Conservation (phyloP, 23 red algal genomes). For the Cyanidiococcus yangmingshanensis region DNA sequence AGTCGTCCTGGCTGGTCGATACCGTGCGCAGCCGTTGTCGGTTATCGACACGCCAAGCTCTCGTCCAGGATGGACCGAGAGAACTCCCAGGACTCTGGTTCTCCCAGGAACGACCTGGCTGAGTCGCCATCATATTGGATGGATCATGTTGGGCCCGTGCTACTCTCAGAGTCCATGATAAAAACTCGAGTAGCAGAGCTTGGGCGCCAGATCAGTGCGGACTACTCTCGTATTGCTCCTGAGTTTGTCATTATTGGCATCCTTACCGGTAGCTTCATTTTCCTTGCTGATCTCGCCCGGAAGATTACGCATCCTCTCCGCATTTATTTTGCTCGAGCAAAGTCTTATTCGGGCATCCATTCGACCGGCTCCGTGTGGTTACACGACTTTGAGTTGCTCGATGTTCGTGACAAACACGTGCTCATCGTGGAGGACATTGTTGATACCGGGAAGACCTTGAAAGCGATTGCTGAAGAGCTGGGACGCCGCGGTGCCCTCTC, state of each 20-base stretch:
- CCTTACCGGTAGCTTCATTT: slow-evolving; percentile 80
- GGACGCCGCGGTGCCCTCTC: slow-evolving; percentile 29
- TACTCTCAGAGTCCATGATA: slow-evolving; percentile 21
- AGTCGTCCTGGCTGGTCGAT: no score
- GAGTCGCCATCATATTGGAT: background rate
- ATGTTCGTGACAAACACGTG: slow-evolving; percentile 56
- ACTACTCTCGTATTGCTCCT: slow-evolving; percentile 7
- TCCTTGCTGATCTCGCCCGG: slow-evolving; percentile 69
- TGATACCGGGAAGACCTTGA: slow-evolving; percentile 78
- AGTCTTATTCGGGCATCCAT: slow-evolving; percentile 60
- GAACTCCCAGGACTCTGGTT: no score
- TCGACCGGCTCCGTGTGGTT: slow-evolving; percentile 53
- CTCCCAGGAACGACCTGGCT: no score
- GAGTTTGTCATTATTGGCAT: slow-evolving; percentile 49
- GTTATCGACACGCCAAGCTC: no score
- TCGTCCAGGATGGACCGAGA: no score
- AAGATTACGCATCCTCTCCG: slow-evolving; percentile 25
- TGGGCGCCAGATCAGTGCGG: slow-evolving; percentile 23
- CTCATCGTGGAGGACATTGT: slow-evolving; percentile 98
- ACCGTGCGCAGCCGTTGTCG: no score
- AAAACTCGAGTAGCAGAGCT: slow-evolving; percentile 16
- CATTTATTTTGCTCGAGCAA: slow-evolving; percentile 65
- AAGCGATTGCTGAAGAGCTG: slow-evolving; percentile 34
- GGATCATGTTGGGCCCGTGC: slow-evolving; percentile 6
- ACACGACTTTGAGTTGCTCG: slow-evolving; percentile 39